Evolutionary conservation across 768 basidiomycete species (phyloP).

Genomic region (Pleurotus cornucopiae): DNA sequence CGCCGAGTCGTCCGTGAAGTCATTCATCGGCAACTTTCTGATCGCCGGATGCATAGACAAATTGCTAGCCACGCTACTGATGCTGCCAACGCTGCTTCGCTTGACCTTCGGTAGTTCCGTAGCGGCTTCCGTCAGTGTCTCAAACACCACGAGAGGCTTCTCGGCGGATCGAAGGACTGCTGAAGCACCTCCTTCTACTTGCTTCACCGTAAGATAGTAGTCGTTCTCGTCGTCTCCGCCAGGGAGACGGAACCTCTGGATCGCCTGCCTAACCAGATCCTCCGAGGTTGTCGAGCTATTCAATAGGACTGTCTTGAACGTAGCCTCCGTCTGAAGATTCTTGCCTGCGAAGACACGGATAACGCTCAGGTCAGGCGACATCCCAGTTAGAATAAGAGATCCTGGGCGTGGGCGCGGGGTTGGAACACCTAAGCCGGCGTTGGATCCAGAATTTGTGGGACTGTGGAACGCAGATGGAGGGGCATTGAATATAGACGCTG

Average conservation of each 20-base stretch:
- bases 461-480: constrained; percentile 28
- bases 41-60: constrained; percentile 95
- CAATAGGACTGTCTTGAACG: constrained; percentile 96
- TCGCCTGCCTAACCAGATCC: constrained; percentile 87
- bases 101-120: constrained; percentile 84
- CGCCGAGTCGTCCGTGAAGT: constrained; percentile 94
- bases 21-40: constrained; percentile 91
- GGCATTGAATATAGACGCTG: constrained; percentile 63
- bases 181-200: constrained; percentile 83
- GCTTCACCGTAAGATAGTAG: constrained; percentile 92
- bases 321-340: constrained; percentile 87
- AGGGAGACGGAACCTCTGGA: constrained; percentile 88
- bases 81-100: constrained; percentile 88
- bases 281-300: constrained; percentile 80
- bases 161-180: constrained; percentile 70
- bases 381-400: constrained; percentile 66
- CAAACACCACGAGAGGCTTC: constrained; percentile 86
- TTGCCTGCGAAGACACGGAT: constrained; percentile 95
- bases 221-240: constrained; percentile 53
- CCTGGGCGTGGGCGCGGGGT: constrained; percentile 65
- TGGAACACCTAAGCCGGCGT: constrained; percentile 47
- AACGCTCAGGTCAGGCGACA: constrained; percentile 81
- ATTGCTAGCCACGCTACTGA: constrained; percentile 90
- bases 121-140: constrained; percentile 78
- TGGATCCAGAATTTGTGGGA: constrained; percentile 37